A percentile compares a stretch with the other conserved stretches of the same genome.
phyloP scores from a whole-genome alignment of 306 rosid species.

The Prosopis cineraria region DNA sequence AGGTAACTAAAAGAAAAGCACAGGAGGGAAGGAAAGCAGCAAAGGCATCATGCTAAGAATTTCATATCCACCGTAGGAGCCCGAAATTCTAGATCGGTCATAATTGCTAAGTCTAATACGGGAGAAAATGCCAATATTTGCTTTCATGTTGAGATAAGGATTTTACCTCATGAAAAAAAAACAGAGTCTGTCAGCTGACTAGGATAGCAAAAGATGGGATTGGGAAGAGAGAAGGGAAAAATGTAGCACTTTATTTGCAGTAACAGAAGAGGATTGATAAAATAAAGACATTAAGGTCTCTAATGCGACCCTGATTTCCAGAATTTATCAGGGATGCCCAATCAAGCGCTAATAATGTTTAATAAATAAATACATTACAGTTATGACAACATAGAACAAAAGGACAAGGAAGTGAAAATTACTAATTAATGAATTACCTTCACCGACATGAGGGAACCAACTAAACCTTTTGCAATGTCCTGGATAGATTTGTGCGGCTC shows the following conservation, averaged over 20 bases:
- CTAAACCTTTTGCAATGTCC: slow-evolving; percentile 9
- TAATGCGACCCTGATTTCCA: background rate
- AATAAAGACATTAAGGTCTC: background rate
- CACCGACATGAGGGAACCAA: background rate
- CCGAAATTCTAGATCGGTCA: background rate
- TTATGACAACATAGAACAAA: background rate
- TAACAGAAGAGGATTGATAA: background rate
- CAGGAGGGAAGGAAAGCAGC: background rate
- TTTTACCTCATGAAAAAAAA: background rate
- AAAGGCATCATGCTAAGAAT: background rate
- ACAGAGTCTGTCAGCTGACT: background rate
- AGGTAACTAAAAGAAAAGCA: background rate
- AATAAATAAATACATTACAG: background rate
- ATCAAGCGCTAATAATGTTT: background rate
- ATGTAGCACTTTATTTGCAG: background rate
- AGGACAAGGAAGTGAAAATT: background rate
- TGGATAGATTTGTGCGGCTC: background rate
- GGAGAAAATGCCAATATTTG: background rate
- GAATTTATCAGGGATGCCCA: slow-evolving; percentile 8
- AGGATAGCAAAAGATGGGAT: slow-evolving; percentile 3
- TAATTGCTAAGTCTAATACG: background rate
- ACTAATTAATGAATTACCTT: background rate
- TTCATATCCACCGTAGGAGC: background rate
- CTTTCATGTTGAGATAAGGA: background rate
- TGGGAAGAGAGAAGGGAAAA: background rate